Base-by-base conservation (phyloP, 192 early-diverging fungal species). In the Powellomyces hirtus region DNA sequence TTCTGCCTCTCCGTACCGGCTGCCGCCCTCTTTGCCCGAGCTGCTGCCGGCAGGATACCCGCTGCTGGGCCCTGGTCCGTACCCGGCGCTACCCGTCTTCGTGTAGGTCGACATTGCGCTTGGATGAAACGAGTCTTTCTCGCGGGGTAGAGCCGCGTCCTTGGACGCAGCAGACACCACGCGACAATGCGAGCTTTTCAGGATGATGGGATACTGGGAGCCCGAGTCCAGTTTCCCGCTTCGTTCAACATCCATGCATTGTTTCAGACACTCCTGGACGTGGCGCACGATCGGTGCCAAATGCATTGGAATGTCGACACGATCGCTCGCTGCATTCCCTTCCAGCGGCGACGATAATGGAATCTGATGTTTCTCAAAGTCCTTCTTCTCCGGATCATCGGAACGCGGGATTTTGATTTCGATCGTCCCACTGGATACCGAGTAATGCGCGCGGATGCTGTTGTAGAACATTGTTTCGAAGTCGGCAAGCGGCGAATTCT, bases 401-500 rank as follows among this genome's bases (percentile, higher is more conserved):
- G 29, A 16, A 27, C 51, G 51, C 11, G 88, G 84, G 1, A 83
- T 79, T 46, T 71, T 69, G 34, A 89, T 76, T 1, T 77, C 75
- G 0, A 84, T 67, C 22, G 51, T 63, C 1, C 60, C 59, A 6
- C 53, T 55, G n/a, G 55, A 36, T 1, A 67, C 69, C 1, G 78
- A 75, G 16, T 80, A 59, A 16, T 75, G 77, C 4, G 88, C 77
- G 45, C 70, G 77, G 55, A 84, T 79, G 16, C 88, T 82, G 72
- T 86, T 88, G 76, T 88, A 86, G 46, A 90, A 90, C 1, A 63
- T 22, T 50, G 91, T 79, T 57, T 82, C 74, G 69, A 90, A 90
- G 27, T 84, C 81, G 10, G 84, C 76, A 20, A 68, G 59, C 6
- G 89, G 88, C 20, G 51, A 61, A 53, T 91, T 89, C 46, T 90